Evolutionary conservation across 2,329 filamentous ascomycete species (phyloP).

Genomic region (Botrytis sinoallii): DNA sequence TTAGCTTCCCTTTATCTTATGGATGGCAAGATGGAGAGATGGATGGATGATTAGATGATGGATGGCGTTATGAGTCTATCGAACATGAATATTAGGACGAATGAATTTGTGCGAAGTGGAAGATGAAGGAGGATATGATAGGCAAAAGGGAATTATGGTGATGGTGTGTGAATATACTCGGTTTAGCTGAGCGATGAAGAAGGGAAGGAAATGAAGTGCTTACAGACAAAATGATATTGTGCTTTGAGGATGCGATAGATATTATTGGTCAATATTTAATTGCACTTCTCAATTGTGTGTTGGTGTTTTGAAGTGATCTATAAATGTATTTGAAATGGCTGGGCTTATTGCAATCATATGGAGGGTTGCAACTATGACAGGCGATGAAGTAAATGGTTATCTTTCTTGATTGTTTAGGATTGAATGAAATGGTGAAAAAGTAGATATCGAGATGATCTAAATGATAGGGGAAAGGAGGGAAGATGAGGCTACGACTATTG

Average conservation of each 20-base stretch:
- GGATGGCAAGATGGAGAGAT: constrained; percentile 2
- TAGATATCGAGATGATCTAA: background rate
- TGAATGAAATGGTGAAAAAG: background rate
- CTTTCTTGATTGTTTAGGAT: background rate
- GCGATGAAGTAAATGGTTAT: background rate
- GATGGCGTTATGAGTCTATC: constrained; percentile 12
- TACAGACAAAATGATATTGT: background rate
- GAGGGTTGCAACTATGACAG: background rate
- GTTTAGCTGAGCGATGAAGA: background rate
- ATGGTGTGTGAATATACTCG: background rate
- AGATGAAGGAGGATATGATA: background rate
- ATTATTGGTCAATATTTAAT: constrained; percentile 1
- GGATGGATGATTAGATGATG: constrained; percentile 17
- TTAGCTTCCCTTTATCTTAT: constrained; percentile 10
- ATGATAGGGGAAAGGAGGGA: background rate
- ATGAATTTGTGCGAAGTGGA: background rate
- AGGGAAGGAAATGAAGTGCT: background rate
- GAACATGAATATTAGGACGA: background rate
- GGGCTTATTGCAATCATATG: background rate
- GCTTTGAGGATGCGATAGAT: background rate
- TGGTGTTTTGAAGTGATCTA: background rate
- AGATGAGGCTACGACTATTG: background rate
- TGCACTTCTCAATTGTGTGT: background rate
- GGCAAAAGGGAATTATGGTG: background rate
- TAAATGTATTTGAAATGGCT: background rate